Percentiles rank a stretch among this genome's conserved stretches.
These are phyloP conservation scores for Geotrichum cucujoidarum DNA, from an alignment of 1,139 yeast species.

Conservation along the genomic window DNA sequence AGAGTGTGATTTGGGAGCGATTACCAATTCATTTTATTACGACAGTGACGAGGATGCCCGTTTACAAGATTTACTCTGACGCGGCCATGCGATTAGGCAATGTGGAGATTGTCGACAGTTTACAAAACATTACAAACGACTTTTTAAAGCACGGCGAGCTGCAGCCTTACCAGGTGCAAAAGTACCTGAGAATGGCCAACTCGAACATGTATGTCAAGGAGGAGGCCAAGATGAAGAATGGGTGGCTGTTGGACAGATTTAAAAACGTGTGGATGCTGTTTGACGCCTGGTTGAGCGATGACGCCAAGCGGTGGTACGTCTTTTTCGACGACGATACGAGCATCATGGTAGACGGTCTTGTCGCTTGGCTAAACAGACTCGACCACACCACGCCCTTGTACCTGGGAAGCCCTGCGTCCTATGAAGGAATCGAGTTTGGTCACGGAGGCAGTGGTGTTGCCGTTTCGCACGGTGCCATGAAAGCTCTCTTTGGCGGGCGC, in stretches of 20 bases:
- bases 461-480: conserved; percentile 34
- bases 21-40: conserved; percentile 38
- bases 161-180: conserved; percentile 31
- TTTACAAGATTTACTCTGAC: conserved; percentile 38
- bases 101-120: conserved; percentile 33
- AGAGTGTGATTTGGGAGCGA: conserved; percentile 38
- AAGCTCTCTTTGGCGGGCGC: conserved; percentile 27
- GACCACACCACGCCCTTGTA: conserved; percentile 31
- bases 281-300: conserved; percentile 36
- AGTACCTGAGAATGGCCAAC: conserved; percentile 27
- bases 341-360: conserved; percentile 31
- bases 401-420: conserved; percentile 32
- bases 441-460: conserved; percentile 41
- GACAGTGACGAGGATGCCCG: conserved; percentile 34
- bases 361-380: conserved; percentile 27
- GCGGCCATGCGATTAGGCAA: conserved; percentile 33
- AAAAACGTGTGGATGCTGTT: conserved; percentile 40
- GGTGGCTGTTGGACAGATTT: conserved; percentile 39
- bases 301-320: conserved; percentile 36
- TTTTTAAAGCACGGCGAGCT: conserved; percentile 27
- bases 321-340: conserved; percentile 40
- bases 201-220: conserved; percentile 18
- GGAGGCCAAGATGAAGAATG: conserved; percentile 21
- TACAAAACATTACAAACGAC: conserved; percentile 31
- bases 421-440: conserved; percentile 30